A percentile compares a stretch with the other conserved stretches of the same genome.
Evolutionary conservation across 768 basidiomycete genomes (phyloP).

Genomic region (Lactifluus volemus): DNA sequence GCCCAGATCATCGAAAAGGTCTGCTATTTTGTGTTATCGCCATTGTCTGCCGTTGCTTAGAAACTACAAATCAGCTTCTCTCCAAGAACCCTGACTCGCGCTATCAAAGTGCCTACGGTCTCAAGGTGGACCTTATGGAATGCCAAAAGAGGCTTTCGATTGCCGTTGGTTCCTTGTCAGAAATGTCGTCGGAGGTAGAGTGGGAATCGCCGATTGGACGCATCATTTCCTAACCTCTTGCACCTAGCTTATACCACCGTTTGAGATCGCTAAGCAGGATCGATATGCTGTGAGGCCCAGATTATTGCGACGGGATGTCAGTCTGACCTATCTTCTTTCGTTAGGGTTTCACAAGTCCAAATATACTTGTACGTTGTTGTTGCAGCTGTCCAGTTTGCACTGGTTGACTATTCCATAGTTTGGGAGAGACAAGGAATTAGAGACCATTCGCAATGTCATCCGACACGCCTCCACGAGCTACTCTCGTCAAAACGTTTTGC

Average conservation of each 20-base stretch:
- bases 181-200: slow-evolving; percentile 47
- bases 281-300: slow-evolving; percentile 45
- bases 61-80: slow-evolving; percentile 38
- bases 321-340: not conserved
- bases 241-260: slow-evolving; percentile 53
- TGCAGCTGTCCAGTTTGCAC: not conserved
- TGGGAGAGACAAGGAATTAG: slow-evolving; percentile 64
- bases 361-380: slow-evolving; percentile 41
- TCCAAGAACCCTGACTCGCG: slow-evolving; percentile 57
- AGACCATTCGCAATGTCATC: slow-evolving; percentile 55
- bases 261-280: slow-evolving; percentile 59
- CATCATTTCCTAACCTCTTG: slow-evolving; percentile 9
- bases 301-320: not conserved
- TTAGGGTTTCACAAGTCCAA: slow-evolving; percentile 64
- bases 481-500: slow-evolving; percentile 43
- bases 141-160: slow-evolving; percentile 57
- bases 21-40: not conserved
- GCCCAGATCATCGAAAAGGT: slow-evolving; percentile 65
- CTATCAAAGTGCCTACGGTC: slow-evolving; percentile 64
- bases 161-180: slow-evolving; percentile 47
- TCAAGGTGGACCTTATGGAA: slow-evolving; percentile 58
- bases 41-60: not conserved
- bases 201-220: not conserved
- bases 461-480: slow-evolving; percentile 47
- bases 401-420: slow-evolving; percentile 32